Evolutionary conservation across 2,329 filamentous ascomycete genomes (phyloP).

Genomic region (Bretziella fagacearum): DNA sequence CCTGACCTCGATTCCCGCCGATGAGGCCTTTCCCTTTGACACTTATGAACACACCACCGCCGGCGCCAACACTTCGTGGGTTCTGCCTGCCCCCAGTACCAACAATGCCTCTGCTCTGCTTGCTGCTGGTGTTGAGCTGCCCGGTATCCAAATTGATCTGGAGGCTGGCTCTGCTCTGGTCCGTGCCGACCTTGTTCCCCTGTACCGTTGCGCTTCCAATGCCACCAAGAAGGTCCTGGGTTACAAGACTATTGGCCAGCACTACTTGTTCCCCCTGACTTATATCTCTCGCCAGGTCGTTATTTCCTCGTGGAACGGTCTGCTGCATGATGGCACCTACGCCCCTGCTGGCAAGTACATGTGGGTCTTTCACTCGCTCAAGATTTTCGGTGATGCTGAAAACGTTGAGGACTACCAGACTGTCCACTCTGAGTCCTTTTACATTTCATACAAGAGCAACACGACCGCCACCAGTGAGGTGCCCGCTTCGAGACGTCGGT

Average conservation of each 20-base stretch:
- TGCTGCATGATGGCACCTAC: slow-evolving; percentile 29
- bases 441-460: slow-evolving; percentile 25
- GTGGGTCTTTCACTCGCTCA: slow-evolving; percentile 31
- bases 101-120: slow-evolving; percentile 4
- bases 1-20: slow-evolving; percentile 21
- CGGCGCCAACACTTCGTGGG: slow-evolving; percentile 20
- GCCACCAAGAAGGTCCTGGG: slow-evolving; percentile 22
- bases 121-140: slow-evolving; percentile 18
- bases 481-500: neutral
- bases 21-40: slow-evolving; percentile 14
- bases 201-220: neutral
- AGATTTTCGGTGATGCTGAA: slow-evolving; percentile 32
- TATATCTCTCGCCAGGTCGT: slow-evolving; percentile 18
- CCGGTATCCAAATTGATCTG: slow-evolving; percentile 23
- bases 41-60: slow-evolving; percentile 20
- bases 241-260: slow-evolving; percentile 27
- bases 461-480: slow-evolving; percentile 1
- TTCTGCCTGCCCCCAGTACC: slow-evolving; percentile 7
- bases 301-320: slow-evolving; percentile 28
- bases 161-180: slow-evolving; percentile 26
- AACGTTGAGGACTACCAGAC: slow-evolving; percentile 31
- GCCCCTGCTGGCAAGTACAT: slow-evolving; percentile 34
- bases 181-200: slow-evolving; percentile 22
- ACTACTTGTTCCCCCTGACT: slow-evolving; percentile 25
- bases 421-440: slow-evolving; percentile 26